phyloP scores from a whole-genome alignment of 2,329 filamentous ascomycete species.

The Exophiala sideris region DNA sequence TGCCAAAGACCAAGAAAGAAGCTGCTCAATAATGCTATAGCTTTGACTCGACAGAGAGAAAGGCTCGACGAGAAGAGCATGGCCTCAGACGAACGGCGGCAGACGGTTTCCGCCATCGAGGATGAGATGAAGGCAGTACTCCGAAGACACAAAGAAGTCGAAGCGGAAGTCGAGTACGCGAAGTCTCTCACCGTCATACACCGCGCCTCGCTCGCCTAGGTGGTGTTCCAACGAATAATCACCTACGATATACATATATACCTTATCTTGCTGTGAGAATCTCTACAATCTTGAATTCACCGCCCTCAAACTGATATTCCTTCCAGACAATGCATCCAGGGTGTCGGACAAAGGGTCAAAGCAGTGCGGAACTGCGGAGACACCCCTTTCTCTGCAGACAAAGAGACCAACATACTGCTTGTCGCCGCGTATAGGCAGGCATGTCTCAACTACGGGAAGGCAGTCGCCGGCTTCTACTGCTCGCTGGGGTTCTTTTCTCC shows the following conservation, averaged over 20 bases:
- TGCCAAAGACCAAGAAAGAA: constrained; percentile 16
- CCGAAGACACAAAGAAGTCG: constrained; percentile 16
- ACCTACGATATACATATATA: not conserved
- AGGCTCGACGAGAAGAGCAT: constrained; percentile 7
- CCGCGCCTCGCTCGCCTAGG: constrained; percentile 8
- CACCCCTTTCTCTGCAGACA: no score
- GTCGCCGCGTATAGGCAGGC: not conserved
- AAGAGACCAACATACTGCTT: no score
- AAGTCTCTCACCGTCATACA: constrained; percentile 14
- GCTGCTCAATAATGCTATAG: constrained; percentile 13
- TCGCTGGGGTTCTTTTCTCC: no score
- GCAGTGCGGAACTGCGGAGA: no score
- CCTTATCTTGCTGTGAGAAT: not conserved
- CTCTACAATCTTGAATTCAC: not conserved
- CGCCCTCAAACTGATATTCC: no score
- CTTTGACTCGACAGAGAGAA: constrained; percentile 13
- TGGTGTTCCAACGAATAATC: not conserved
- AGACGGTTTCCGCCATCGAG: constrained; percentile 12
- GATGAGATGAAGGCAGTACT: constrained; percentile 18
- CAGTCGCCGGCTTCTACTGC: no score
- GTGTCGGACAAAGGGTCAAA: no score
- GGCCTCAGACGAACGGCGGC: constrained; percentile 4
- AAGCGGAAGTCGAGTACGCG: constrained; percentile 13
- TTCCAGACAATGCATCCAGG: no score
- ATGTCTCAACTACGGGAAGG: not conserved